A percentile compares a stretch with the other conserved stretches of the same genome.
phyloP scores from a whole-genome alignment of 108 stramenopile species.

The Cyclotella sp. region DNA sequence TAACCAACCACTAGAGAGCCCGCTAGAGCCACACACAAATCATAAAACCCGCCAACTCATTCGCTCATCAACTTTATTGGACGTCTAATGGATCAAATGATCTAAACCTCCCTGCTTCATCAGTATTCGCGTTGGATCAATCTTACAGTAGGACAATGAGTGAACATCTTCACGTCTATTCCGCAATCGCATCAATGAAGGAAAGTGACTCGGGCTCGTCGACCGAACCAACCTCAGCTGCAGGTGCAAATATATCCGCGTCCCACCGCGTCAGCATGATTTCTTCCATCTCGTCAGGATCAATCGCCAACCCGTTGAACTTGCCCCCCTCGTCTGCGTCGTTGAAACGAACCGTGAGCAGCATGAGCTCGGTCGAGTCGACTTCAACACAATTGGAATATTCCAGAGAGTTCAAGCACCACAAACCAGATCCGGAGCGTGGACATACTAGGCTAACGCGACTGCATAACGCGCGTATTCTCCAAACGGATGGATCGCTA shows the following conservation, averaged over 20 bases:
- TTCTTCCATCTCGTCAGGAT: conserved; percentile 15
- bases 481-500: conserved; percentile 39
- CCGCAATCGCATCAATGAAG: not conserved
- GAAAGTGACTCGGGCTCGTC: not conserved
- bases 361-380: not conserved
- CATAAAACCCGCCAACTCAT: too few species aligned
- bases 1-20: too few species aligned
- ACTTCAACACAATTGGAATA: not conserved
- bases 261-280: conserved; percentile 34
- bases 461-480: conserved; percentile 38
- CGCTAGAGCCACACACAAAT: too few species aligned
- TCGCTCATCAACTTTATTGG: too few species aligned
- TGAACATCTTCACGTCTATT: not conserved
- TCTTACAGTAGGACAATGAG: not conserved
- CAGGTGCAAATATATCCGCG: not conserved
- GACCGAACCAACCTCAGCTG: not conserved
- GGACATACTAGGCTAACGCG: not conserved
- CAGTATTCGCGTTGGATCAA: too few species aligned
- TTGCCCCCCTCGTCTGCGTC: not conserved
- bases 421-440: not conserved
- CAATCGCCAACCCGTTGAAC: not conserved
- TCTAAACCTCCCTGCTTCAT: too few species aligned
- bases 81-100: too few species aligned
- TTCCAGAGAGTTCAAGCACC: not conserved
- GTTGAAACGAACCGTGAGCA: conserved; percentile 21